Evolutionary conservation across 352 stramenopile species (phyloP), one percentile per base, ranked within the genome.

Genomic region (Phytopythium ostracodes): DNA sequence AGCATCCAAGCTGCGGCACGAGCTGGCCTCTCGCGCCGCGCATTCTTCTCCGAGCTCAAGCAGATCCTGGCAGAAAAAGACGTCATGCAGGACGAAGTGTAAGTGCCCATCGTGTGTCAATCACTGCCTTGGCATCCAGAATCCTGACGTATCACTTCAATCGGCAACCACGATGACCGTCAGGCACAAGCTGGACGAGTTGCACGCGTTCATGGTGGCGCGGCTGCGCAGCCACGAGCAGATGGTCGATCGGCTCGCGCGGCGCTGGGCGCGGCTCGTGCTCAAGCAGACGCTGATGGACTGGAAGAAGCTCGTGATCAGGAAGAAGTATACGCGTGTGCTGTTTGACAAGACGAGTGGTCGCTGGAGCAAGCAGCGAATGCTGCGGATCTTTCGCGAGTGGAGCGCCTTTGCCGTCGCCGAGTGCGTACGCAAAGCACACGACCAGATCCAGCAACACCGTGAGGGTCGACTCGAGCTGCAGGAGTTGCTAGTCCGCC

Each of bases 311-410:
- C 81, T 88, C 43, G 81, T 88, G 47, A 68, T 87, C 18, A 76
- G 78, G 47, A 87, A 87, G 44, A 90, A 90, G 38, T 90, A 88
- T 64, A 88, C 80, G 20, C 76, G 80, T 15, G 80, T 90, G 42
- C 61, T 90, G 50, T 66, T 90, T 0, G 72, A 79, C 27, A 84
- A 87, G 60, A 88, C 76, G 10, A 81, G 74, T 47, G 67, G 65
- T 18, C 70, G 80, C 1, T 88, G 80, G 80, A 63, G 66, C 17
- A 84, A 76, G 54, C 78, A 90, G 60, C 70, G 72, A 0, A 50
- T 84, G 9, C 63, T 65, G 25, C 65, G 71, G 7, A 51, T 86
- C 20, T 85, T 90, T 46, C 72, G 71, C 5, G 60, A 66, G 4
- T 90, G 80, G 80, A 68, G 65, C 0, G 65, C 77, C 50, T 81